These are phyloP conservation scores for Naganishia sp. DNA, from an alignment of 1,284 basidiomycete species.

Conservation along the genomic window DNA sequence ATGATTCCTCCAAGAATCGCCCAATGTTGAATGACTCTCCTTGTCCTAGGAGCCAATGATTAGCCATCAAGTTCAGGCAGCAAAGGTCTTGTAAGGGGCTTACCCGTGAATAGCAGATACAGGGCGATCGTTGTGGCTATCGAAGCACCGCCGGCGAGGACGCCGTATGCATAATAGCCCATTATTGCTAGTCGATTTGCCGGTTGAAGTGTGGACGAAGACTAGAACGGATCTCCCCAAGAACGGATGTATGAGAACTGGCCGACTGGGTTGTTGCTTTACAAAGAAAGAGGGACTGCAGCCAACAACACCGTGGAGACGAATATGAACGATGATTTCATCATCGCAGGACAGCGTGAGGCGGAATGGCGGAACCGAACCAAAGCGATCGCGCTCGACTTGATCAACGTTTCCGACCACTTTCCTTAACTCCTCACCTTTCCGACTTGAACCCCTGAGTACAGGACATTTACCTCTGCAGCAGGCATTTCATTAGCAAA, in stretches of 20 bases:
- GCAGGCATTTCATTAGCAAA: no score
- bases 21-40: conserved; percentile 91
- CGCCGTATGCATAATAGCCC: conserved; percentile 30
- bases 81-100: conserved; percentile 20
- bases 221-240: no score
- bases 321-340: conserved; percentile 11
- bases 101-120: conserved; percentile 84
- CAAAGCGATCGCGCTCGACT: conserved; percentile 18
- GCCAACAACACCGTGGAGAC: background rate
- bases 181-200: conserved; percentile 3
- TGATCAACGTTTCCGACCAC: background rate
- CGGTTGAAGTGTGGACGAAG: background rate
- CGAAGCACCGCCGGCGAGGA: conserved; percentile 31
- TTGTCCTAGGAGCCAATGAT: conserved; percentile 61
- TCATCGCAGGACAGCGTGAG: conserved; percentile 2
- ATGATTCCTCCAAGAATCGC: conserved; percentile 86
- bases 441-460: no score
- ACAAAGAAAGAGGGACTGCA: background rate
- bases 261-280: background rate
- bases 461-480: no score
- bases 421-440: background rate
- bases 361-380: conserved; percentile 19
- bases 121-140: conserved; percentile 67
- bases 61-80: no score
- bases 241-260: no score